Percentiles rank a stretch among this genome's conserved stretches.
Conservation (phyloP, 768 basidiomycete genomes). For the Tremella fuciformis region DNA sequence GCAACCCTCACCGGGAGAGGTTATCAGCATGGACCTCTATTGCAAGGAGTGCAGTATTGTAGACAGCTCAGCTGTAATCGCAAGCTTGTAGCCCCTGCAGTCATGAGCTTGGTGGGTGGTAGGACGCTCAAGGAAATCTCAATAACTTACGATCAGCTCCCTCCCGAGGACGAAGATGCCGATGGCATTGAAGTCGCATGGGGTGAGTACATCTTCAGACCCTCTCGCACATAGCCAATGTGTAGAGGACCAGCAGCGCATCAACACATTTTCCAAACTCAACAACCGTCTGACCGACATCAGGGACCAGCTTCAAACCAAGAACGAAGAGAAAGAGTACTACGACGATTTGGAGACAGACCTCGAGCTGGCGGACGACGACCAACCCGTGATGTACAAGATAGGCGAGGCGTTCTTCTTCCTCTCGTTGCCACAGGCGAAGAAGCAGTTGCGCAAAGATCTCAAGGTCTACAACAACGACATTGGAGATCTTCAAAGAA, state of each 20-base stretch:
- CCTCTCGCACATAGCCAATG: background rate
- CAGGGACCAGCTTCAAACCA: conserved; percentile 66
- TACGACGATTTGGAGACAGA: conserved; percentile 84
- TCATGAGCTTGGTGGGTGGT: conserved; percentile 33
- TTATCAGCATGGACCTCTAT: no score
- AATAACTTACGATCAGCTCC: conserved; percentile 23
- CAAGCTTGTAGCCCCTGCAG: background rate
- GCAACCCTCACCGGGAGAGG: no score
- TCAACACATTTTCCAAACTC: conserved; percentile 86
- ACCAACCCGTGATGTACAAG: conserved; percentile 75
- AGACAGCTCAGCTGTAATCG: background rate
- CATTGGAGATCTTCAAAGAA: conserved; percentile 36
- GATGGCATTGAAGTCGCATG: conserved; percentile 52
- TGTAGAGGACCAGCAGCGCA: conserved; percentile 75
- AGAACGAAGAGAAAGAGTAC: conserved; percentile 94
- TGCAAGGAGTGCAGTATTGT: no score
- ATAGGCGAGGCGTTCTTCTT: conserved; percentile 87
- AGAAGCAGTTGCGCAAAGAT: conserved; percentile 44
- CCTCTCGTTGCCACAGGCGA: conserved; percentile 65
- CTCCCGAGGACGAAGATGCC: conserved; percentile 48
- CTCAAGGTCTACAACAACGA: conserved; percentile 36
- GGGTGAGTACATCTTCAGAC: conserved; percentile 31
- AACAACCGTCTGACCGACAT: conserved; percentile 72
- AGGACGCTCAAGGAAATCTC: background rate
- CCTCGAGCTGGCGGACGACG: conserved; percentile 78